phyloP scores from a whole-genome alignment of 805 yeast species.

The Peterozyma xylosa region DNA sequence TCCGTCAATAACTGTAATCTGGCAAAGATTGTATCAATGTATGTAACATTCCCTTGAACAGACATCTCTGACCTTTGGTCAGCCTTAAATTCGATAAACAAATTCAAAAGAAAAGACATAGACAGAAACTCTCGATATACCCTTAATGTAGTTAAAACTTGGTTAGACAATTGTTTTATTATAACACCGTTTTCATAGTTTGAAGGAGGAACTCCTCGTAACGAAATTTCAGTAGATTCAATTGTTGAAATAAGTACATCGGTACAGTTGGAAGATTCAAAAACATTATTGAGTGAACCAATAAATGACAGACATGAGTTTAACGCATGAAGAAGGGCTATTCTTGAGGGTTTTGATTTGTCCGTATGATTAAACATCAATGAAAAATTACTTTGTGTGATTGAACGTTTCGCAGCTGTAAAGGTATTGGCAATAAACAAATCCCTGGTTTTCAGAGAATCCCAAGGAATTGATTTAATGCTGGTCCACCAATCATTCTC shows the following conservation, averaged over 20 bases:
- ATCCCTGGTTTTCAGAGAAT: background rate
- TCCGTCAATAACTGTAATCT: conserved; percentile 10
- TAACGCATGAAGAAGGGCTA: conserved; percentile 4
- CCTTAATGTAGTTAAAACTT: conserved; percentile 51
- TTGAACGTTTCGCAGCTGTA: background rate
- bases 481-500: conserved; percentile 1
- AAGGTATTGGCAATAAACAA: background rate
- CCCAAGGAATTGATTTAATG: no score
- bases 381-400: background rate
- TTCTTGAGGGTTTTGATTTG: conserved; percentile 1
- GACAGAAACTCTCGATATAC: conserved; percentile 8
- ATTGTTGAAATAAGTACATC: conserved; percentile 43
- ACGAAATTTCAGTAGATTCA: conserved; percentile 56
- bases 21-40: conserved; percentile 11
- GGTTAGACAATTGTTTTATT: conserved; percentile 54
- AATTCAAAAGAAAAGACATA: conserved; percentile 16
- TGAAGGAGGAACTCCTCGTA: conserved; percentile 41
- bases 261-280: conserved; percentile 4
- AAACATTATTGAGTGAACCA: conserved; percentile 2
- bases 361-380: background rate
- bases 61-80: no score
- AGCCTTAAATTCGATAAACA: no score
- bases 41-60: no score
- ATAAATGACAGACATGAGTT: conserved; percentile 5
- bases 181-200: conserved; percentile 26